Evolutionary conservation across 2,329 filamentous ascomycete species (phyloP), one percentile per base, ranked within the genome.

Genomic region (Neonectria ditissima): DNA sequence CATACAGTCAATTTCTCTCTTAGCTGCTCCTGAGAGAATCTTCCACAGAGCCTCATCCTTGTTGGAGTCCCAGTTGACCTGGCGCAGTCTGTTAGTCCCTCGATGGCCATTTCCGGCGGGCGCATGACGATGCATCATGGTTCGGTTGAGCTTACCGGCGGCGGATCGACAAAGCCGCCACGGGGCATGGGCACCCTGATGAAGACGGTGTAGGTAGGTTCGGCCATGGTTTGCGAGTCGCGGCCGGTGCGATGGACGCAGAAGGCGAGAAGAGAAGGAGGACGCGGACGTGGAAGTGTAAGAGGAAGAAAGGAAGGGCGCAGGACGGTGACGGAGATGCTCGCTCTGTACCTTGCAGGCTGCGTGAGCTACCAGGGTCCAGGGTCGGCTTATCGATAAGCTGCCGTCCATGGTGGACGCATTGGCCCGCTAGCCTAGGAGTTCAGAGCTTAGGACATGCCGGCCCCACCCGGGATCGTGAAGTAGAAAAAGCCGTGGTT

Each of bases 1-100:
- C 83, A 77, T 83, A 97, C 95, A 99, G 77, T 98, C 89, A 74
- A 97, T 89, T 74, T 97, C 92, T 61, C 89, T 92, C 75, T 93
- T 93, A 2, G 92, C 89, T 32, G 91, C 89, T 65, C 90, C 90
- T 0, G 94, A 97, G 6, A 98, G 87, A 55, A 97, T 89, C 77
- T 92, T 92, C 96, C 96, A 99, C 16, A 99, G 80, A 10, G 89
- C 89, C 63, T 93, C 91, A 75, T 98, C 96, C 78, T 97, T 98
- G 22, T 86, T 83, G 1, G 91, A 86, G 78, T 94, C 90, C 96
- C 96, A 99, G 78, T 93, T 89, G 59, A 96, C 90, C 93, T 97
- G 62, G 52, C 51, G 65, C 68, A 50, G 59, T 59, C 44, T 50
- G 13, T 50, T 65, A 78, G 74, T 67, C 45, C 52, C 65, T 62